Evolutionary conservation across 805 yeast genomes (phyloP).

Genomic region (Candida ficus): DNA sequence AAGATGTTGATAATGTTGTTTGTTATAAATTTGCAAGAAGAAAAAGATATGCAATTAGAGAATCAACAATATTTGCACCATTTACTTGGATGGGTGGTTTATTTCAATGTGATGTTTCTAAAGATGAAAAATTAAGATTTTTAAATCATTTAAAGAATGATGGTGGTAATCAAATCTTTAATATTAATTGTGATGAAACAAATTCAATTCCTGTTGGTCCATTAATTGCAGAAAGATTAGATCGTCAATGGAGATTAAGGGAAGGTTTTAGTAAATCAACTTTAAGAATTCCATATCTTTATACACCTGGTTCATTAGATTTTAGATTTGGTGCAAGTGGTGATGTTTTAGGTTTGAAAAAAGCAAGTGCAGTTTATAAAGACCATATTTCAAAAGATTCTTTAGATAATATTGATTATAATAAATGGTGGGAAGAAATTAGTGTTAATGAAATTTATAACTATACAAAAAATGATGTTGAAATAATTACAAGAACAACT

Average conservation of each 20-base stretch:
- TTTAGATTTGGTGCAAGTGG: constrained; percentile 28
- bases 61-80: constrained; percentile 46
- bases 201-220: constrained; percentile 47
- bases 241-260: constrained; percentile 40
- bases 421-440: constrained; percentile 43
- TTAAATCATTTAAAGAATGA: constrained; percentile 16
- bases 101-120: constrained; percentile 42
- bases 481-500: constrained; percentile 27
- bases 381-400: constrained; percentile 9
- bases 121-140: constrained; percentile 23
- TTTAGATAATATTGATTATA: constrained; percentile 18
- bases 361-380: constrained; percentile 4
- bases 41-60: constrained; percentile 43
- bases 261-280: constrained; percentile 20
- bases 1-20: constrained; percentile 23
- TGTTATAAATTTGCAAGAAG: constrained; percentile 60
- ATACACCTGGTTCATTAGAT: constrained; percentile 41
- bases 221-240: constrained; percentile 50
- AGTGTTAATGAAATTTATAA: constrained; percentile 47
- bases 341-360: constrained; percentile 16
- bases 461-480: constrained; percentile 34
- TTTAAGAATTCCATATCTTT: constrained; percentile 51
- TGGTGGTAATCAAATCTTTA: constrained; percentile 12
- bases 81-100: constrained; percentile 60
- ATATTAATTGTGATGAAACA: constrained; percentile 31